A percentile compares a stretch with the other conserved stretches of the same genome.
Evolutionary conservation across 805 yeast species (phyloP).

Genomic region (Nadsonia fulvescens): DNA sequence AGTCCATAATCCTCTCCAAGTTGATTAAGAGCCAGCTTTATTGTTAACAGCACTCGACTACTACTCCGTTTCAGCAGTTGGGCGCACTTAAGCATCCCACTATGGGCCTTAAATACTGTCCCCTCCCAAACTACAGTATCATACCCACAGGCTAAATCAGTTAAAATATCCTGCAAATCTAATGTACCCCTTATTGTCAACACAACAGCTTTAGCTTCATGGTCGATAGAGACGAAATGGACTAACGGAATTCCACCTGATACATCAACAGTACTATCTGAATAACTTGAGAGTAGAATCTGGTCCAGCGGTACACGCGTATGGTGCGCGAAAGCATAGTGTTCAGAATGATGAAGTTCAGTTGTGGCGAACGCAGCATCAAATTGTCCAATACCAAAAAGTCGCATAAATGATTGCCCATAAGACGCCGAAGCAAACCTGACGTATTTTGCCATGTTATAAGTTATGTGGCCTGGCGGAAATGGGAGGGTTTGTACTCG

Average conservation of each 20-base stretch:
- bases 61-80: conserved; percentile 9
- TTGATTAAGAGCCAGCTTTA: conserved; percentile 13
- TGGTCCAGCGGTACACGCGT: conserved; percentile 15
- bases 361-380: conserved; percentile 11
- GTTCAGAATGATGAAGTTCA: conserved; percentile 15
- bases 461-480: conserved; percentile 15
- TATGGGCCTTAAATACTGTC: conserved; percentile 14
- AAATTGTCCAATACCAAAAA: conserved; percentile 15
- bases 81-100: conserved; percentile 18
- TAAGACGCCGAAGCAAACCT: conserved; percentile 19
- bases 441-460: conserved; percentile 16
- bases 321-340: conserved; percentile 18
- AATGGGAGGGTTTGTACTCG: conserved; percentile 10
- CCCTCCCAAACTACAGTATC: conserved; percentile 16
- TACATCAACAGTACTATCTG: conserved; percentile 12
- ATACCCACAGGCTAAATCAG: conserved; percentile 18
- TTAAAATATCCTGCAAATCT: conserved; percentile 18
- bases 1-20: conserved; percentile 17
- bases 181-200: conserved; percentile 19
- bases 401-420: conserved; percentile 18
- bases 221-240: conserved; percentile 18
- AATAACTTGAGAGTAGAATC: conserved; percentile 16
- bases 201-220: conserved; percentile 16
- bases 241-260: conserved; percentile 17
- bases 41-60: conserved; percentile 14